Conservation (phyloP, 345 rosid species). For the Stellera chamaejasme region DNA sequence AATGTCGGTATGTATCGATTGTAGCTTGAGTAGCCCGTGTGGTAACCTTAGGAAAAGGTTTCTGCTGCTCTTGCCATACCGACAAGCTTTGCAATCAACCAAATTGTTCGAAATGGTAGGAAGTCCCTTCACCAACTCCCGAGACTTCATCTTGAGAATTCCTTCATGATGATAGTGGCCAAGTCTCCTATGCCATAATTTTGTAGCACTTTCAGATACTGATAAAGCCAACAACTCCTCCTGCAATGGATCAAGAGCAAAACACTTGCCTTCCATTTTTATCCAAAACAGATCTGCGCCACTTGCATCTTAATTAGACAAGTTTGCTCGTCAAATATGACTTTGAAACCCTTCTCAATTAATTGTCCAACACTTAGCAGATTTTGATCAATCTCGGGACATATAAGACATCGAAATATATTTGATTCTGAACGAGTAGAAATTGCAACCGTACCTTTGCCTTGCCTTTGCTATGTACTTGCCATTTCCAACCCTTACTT, state of each 20-base stretch:
- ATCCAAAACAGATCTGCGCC: too few relatives aligned
- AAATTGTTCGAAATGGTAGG: background rate
- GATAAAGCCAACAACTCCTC: too few relatives aligned
- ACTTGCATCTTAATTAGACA: too few relatives aligned
- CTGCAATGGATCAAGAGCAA: too few relatives aligned
- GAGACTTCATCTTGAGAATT: background rate
- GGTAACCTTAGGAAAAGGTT: background rate
- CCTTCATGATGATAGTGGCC: constrained; percentile 1
- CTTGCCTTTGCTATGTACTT: background rate
- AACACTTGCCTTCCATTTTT: too few relatives aligned
- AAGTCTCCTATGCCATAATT: background rate
- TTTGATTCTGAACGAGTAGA: too few relatives aligned
- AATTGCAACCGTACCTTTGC: background rate
- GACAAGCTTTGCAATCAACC: background rate
- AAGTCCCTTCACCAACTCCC: background rate
- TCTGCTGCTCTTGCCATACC: background rate
- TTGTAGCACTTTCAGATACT: too few relatives aligned
- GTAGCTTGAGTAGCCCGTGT: background rate
- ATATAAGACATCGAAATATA: too few relatives aligned
- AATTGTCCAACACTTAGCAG: too few relatives aligned
- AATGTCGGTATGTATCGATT: background rate
- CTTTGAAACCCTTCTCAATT: too few relatives aligned
- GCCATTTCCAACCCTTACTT: constrained; percentile 3
- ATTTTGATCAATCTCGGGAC: too few relatives aligned
- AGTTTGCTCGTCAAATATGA: too few relatives aligned